Conservation (phyloP, 768 basidiomycete genomes). For the Vishniacozyma victoriae region DNA sequence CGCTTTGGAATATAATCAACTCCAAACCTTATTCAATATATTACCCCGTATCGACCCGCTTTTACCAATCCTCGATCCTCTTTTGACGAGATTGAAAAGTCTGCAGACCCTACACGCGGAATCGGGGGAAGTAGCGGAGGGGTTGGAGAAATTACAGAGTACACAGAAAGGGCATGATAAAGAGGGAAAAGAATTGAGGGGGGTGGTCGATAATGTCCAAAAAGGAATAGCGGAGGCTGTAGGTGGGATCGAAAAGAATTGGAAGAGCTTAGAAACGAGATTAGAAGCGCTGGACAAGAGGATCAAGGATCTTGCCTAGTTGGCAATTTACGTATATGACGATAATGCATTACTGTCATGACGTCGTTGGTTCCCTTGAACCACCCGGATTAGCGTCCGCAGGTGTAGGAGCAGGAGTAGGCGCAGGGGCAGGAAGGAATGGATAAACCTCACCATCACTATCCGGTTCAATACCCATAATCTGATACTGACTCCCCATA, state of each 20-base stretch:
- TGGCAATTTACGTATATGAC: constrained; percentile 3
- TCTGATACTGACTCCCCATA: constrained; percentile 84
- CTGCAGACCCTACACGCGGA: constrained; percentile 74
- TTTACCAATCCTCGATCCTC: constrained; percentile 58
- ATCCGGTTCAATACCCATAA: constrained; percentile 58
- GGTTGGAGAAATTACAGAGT: constrained; percentile 54
- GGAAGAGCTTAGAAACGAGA: constrained; percentile 52
- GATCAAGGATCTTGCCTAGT: constrained; percentile 14
- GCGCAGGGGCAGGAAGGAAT: too few relatives aligned
- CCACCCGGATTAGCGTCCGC: too few relatives aligned
- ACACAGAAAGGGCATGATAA: constrained; percentile 64
- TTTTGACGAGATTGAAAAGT: constrained; percentile 80
- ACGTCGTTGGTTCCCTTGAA: too few relatives aligned
- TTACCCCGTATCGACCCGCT: constrained; percentile 50
- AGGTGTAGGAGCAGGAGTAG: too few relatives aligned
- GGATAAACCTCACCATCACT: constrained; percentile 21
- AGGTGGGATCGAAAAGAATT: constrained; percentile 59
- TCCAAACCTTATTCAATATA: constrained; percentile 48
- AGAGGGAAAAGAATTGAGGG: constrained; percentile 61
- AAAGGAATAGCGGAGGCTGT: constrained; percentile 72
- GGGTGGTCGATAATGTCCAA: constrained; percentile 67
- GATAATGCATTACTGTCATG: too few relatives aligned
- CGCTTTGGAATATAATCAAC: constrained; percentile 37
- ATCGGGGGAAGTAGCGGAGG: constrained; percentile 68
- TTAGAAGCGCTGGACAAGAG: constrained; percentile 47